Percentiles rank a stretch among this genome's conserved stretches.
phyloP scores from a whole-genome alignment of 75 land plant genomes.

The Cunninghamia lanceolata region DNA sequence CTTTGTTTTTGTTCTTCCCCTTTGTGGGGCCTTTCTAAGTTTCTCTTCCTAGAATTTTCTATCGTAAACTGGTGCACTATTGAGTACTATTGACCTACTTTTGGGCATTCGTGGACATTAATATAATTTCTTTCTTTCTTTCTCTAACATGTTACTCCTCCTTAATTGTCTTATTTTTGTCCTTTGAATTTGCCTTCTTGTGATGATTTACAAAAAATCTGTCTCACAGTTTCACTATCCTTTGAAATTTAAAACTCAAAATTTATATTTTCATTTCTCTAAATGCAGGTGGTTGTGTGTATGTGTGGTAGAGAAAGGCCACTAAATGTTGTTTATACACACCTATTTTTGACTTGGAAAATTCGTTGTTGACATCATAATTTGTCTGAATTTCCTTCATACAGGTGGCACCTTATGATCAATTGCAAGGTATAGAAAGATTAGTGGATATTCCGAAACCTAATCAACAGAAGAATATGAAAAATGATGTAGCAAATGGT shows the following conservation, averaged over 20 bases:
- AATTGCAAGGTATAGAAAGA: slow-evolving; percentile 75
- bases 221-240: neutral
- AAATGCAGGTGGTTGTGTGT: neutral
- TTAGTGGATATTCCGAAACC: slow-evolving; percentile 65
- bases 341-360: neutral
- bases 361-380: neutral
- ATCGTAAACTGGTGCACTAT: too few relatives aligned
- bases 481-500: neutral
- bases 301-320: neutral
- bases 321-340: neutral
- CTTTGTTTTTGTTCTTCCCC: too few relatives aligned
- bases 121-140: too few relatives aligned
- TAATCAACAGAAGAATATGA: slow-evolving; percentile 3
- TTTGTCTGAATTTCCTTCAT: neutral
- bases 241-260: neutral
- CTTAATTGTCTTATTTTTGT: neutral
- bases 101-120: too few relatives aligned
- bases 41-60: too few relatives aligned
- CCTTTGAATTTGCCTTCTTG: neutral
- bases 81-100: too few relatives aligned
- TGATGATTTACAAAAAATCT: neutral
- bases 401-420: slow-evolving; percentile 98
- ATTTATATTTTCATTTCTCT: neutral
- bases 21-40: too few relatives aligned
- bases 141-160: neutral